These are phyloP conservation scores for Arxiozyma slooffiae DNA, from an alignment of 1,139 yeast genomes.

Conservation along the genomic window DNA sequence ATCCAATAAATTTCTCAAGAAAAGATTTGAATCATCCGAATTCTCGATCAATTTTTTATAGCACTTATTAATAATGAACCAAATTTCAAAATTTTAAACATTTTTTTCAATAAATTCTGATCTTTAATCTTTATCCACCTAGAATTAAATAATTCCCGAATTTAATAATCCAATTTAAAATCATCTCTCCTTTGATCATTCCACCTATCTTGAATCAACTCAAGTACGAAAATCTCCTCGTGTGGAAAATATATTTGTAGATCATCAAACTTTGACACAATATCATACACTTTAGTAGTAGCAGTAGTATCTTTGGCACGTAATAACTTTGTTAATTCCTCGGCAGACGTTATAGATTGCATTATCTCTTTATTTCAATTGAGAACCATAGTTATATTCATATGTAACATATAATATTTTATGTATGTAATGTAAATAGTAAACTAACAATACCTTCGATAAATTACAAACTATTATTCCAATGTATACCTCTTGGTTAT, in stretches of 20 bases:
- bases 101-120: constrained; percentile 23
- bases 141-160: constrained; percentile 42
- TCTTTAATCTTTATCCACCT: constrained; percentile 34
- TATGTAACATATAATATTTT: too few species aligned
- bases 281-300: constrained; percentile 33
- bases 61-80: constrained; percentile 24
- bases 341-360: constrained; percentile 31
- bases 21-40: not conserved
- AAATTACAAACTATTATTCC: not conserved
- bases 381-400: not conserved
- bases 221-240: constrained; percentile 48
- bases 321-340: constrained; percentile 52
- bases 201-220: constrained; percentile 57
- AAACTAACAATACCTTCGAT: not conserved
- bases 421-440: not conserved
- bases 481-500: not conserved
- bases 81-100: constrained; percentile 35
- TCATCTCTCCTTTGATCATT: constrained; percentile 37
- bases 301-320: constrained; percentile 44
- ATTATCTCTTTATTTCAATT: not conserved
- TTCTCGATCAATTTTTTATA: constrained; percentile 10
- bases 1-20: constrained; percentile 15
- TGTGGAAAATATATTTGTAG: constrained; percentile 53
- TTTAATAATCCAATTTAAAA: constrained; percentile 36
- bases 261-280: constrained; percentile 36